phyloP scores from a whole-genome alignment of 805 yeast genomes.

The Scheffersomyces spartinae region DNA sequence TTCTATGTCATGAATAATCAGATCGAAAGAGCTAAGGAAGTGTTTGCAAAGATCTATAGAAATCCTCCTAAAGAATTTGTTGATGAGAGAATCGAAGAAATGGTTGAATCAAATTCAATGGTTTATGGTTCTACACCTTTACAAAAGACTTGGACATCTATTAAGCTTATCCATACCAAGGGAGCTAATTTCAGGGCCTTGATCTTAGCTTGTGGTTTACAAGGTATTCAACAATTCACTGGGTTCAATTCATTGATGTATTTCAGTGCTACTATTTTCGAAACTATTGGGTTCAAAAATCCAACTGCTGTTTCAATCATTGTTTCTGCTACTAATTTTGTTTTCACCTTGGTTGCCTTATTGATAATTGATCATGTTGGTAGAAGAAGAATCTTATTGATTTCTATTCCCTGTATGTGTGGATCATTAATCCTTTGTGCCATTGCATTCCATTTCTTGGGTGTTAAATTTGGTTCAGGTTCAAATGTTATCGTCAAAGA shows the following conservation, averaged over 20 bases:
- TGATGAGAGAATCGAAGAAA: slow-evolving; percentile 56
- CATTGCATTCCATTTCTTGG: slow-evolving; percentile 81
- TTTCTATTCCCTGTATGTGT: slow-evolving; percentile 82
- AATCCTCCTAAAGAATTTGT: slow-evolving; percentile 55
- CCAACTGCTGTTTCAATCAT: slow-evolving; percentile 93
- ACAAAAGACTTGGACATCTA: slow-evolving; percentile 44
- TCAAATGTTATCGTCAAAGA: slow-evolving; percentile 24
- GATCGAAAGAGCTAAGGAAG: slow-evolving; percentile 52
- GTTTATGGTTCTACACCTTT: slow-evolving; percentile 31
- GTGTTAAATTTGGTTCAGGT: slow-evolving; percentile 41
- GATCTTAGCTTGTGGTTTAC: slow-evolving; percentile 82
- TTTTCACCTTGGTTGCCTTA: slow-evolving; percentile 78
- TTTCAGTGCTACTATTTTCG: slow-evolving; percentile 85
- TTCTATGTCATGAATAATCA: slow-evolving; percentile 66
- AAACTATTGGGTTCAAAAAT: slow-evolving; percentile 78
- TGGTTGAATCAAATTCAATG: slow-evolving; percentile 33
- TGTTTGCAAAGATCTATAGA: slow-evolving; percentile 50
- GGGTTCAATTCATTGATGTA: slow-evolving; percentile 97
- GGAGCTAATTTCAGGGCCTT: slow-evolving; percentile 85
- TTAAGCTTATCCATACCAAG: slow-evolving; percentile 49
- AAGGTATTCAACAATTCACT: slow-evolving; percentile 93
- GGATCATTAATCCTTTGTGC: slow-evolving; percentile 69
- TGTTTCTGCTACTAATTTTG: slow-evolving; percentile 88
- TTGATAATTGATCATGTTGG: slow-evolving; percentile 81
- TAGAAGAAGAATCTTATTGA: slow-evolving; percentile 67